phyloP scores from a whole-genome alignment of 306 rosid species.

The Oxytropis ochrocephala region DNA sequence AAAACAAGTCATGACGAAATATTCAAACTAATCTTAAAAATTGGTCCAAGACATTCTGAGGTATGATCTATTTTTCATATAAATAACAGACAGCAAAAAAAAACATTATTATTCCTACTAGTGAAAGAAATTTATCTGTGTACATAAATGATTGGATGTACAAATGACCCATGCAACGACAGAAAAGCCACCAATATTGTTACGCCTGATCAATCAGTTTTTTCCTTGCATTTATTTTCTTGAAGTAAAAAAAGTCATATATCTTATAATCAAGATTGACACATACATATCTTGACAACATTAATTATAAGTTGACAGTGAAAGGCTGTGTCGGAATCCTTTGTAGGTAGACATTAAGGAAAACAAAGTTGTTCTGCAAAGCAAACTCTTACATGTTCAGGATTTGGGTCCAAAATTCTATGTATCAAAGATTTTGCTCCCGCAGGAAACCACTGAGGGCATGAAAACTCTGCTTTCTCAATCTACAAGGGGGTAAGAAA shows the following conservation, averaged over 20 bases:
- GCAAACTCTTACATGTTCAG: conserved; percentile 59
- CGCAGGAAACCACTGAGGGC: conserved; percentile 81
- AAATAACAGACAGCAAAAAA: background rate
- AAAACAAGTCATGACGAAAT: too few species aligned
- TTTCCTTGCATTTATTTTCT: background rate
- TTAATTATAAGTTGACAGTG: background rate
- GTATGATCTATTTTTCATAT: background rate
- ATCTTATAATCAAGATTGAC: background rate
- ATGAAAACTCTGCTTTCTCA: conserved; percentile 71
- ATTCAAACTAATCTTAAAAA: background rate
- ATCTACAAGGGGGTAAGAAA: conserved; percentile 44
- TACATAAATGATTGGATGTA: background rate
- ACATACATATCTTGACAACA: conserved; percentile 9
- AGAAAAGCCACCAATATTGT: conserved; percentile 9
- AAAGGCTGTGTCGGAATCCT: background rate
- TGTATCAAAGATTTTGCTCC: conserved; percentile 74
- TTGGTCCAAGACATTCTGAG: background rate
- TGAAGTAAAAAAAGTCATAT: background rate
- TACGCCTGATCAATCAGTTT: background rate
- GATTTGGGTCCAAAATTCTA: conserved; percentile 71
- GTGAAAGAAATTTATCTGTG: background rate
- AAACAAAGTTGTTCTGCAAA: conserved; percentile 3
- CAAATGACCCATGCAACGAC: conserved; percentile 1
- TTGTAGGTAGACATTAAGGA: background rate
- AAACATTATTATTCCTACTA: background rate